Percentiles rank a stretch among this genome's conserved stretches.
Conservation (phyloP, 345 rosid genomes). For the Melastoma malabathricum region DNA sequence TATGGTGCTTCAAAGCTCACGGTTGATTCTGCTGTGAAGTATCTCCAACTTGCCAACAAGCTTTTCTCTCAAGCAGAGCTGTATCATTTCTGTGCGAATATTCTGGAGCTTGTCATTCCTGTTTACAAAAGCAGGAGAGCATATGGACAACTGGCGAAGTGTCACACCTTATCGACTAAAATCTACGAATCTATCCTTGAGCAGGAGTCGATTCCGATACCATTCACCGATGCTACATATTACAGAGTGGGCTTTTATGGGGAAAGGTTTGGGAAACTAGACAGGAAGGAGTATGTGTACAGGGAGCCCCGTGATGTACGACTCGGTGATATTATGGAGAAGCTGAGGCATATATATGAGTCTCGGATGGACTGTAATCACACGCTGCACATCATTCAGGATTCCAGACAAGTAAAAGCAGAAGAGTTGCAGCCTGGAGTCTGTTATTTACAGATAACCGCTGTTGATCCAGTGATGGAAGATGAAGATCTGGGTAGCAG, state of each 20-base stretch:
- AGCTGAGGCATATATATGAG: slow-evolving; percentile 91
- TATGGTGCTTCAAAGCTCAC: slow-evolving; percentile 99
- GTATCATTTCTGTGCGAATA: slow-evolving; percentile 92
- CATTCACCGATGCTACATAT: slow-evolving; percentile 93
- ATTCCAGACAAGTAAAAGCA: slow-evolving; percentile 93
- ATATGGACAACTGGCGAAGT: slow-evolving; percentile 92
- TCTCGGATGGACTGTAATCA: slow-evolving; percentile 86
- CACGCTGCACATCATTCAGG: slow-evolving; percentile 78
- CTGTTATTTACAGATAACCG: slow-evolving; percentile 94
- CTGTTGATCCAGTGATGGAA: slow-evolving; percentile 97
- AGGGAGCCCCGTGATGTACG: slow-evolving; percentile 97
- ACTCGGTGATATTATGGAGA: slow-evolving; percentile 98
- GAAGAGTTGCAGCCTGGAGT: slow-evolving; percentile 92
- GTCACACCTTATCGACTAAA: slow-evolving; percentile 76
- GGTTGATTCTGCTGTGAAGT: slow-evolving; percentile 97
- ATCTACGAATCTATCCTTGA: slow-evolving; percentile 88
- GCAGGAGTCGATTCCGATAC: slow-evolving; percentile 94
- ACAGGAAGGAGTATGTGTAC: slow-evolving; percentile 74
- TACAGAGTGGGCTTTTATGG: slow-evolving; percentile 98
- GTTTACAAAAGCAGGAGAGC: slow-evolving; percentile 94
- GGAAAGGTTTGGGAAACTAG: slow-evolving; percentile 79
- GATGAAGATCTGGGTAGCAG: slow-evolving; percentile 98
- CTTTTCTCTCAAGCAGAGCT: slow-evolving; percentile 98
- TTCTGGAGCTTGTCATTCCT: slow-evolving; percentile 92
- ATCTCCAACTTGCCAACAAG: slow-evolving; percentile 87